These are phyloP conservation scores for Deinandra increscens DNA, from an alignment of 129 eudicot genomes.

Conservation along the genomic window DNA sequence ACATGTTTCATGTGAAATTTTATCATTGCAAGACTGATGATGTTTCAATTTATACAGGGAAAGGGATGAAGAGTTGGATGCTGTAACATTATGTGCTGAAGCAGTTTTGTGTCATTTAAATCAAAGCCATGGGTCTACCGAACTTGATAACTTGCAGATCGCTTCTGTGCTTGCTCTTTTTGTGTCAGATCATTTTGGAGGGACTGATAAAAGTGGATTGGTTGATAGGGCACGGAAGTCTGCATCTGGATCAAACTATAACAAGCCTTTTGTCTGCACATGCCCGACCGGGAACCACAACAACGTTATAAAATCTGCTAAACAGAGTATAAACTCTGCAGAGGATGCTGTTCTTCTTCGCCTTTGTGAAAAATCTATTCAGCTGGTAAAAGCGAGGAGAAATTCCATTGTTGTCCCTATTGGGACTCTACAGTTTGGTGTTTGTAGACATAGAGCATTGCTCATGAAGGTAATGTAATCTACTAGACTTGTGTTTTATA, in stretches of 20 bases:
- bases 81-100: slow-evolving; percentile 66
- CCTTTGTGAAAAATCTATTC: slow-evolving; percentile 79
- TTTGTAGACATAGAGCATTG: slow-evolving; percentile 89
- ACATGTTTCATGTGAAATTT: background rate
- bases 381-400: slow-evolving; percentile 52
- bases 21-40: background rate
- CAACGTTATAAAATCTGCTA: slow-evolving; percentile 29
- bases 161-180: slow-evolving; percentile 92
- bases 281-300: slow-evolving; percentile 69
- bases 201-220: slow-evolving; percentile 69
- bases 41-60: slow-evolving; percentile 39
- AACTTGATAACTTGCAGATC: slow-evolving; percentile 51
- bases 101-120: slow-evolving; percentile 47
- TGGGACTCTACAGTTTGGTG: slow-evolving; percentile 84
- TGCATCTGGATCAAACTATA: slow-evolving; percentile 72
- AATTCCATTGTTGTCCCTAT: slow-evolving; percentile 78
- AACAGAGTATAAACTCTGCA: slow-evolving; percentile 33
- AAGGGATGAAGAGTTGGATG: slow-evolving; percentile 81
- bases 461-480: slow-evolving; percentile 72
- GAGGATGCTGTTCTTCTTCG: slow-evolving; percentile 57
- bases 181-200: slow-evolving; percentile 95
- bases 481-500: slow-evolving; percentile 2
- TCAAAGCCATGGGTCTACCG: slow-evolving; percentile 37
- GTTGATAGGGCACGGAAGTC: slow-evolving; percentile 65
- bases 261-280: slow-evolving; percentile 87